Conservation (phyloP, 768 basidiomycete species). For the Russula virescens region DNA sequence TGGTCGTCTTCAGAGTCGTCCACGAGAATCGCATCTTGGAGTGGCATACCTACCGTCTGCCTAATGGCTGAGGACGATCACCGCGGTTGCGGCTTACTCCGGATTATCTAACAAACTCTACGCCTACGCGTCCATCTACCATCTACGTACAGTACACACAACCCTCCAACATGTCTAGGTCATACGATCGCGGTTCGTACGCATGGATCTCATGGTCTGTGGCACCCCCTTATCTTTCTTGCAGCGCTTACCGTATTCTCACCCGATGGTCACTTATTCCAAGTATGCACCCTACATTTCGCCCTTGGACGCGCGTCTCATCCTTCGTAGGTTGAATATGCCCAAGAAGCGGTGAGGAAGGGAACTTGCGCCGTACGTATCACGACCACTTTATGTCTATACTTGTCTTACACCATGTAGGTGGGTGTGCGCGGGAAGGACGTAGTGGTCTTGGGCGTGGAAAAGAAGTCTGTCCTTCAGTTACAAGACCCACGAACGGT, state of each 20-base stretch:
- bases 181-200: constrained; percentile 89
- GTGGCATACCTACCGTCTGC: no score
- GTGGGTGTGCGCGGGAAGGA: constrained; percentile 94
- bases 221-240: constrained; percentile 4
- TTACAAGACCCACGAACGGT: constrained; percentile 98
- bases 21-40: constrained; percentile 23
- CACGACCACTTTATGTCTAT: neutral
- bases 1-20: constrained; percentile 3
- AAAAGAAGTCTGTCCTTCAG: constrained; percentile 97
- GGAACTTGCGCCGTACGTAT: constrained; percentile 89
- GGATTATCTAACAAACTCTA: constrained; percentile 23
- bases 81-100: constrained; percentile 12
- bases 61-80: neutral
- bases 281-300: constrained; percentile 43
- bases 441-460: constrained; percentile 93
- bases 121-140: constrained; percentile 20
- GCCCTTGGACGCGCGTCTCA: constrained; percentile 20
- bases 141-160: neutral
- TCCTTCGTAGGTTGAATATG: constrained; percentile 86
- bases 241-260: constrained; percentile 96
- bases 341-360: constrained; percentile 93
- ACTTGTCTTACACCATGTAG: constrained; percentile 36
- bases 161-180: constrained; percentile 68
- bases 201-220: neutral
- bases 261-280: constrained; percentile 97